These are phyloP conservation scores for Entomortierella chlamydospora DNA, from an alignment of 192 early-diverging fungal species.

Conservation along the genomic window DNA sequence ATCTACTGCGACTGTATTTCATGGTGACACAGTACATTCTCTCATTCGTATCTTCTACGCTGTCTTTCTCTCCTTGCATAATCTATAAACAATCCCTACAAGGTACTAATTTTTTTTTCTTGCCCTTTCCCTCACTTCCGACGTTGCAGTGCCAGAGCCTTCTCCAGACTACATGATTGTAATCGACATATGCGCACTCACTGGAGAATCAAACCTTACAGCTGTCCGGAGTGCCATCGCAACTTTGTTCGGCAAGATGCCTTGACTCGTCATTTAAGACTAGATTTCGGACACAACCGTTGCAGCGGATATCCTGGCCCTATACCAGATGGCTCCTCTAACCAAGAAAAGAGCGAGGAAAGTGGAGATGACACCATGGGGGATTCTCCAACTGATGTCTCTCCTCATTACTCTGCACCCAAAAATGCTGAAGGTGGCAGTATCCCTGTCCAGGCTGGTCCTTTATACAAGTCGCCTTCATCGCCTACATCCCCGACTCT, in stretches of 20 bases:
- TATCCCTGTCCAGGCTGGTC: conserved; percentile 6
- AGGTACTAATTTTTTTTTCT: too few relatives aligned
- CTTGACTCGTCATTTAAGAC: conserved; percentile 41
- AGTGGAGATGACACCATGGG: conserved; percentile 13
- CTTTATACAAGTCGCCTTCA: conserved; percentile 4
- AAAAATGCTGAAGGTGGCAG: not conserved
- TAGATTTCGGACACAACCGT: conserved; percentile 52
- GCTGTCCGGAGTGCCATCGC: conserved; percentile 78
- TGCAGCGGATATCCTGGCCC: conserved; percentile 51
- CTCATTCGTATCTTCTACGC: too few relatives aligned
- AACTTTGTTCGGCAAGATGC: conserved; percentile 65
- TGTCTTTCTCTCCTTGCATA: too few relatives aligned
- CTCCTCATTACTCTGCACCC: not conserved
- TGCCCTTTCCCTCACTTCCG: too few relatives aligned
- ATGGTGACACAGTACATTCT: too few relatives aligned
- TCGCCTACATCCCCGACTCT: conserved; percentile 14
- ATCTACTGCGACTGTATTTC: too few relatives aligned
- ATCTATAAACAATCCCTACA: too few relatives aligned
- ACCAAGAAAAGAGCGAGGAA: conserved; percentile 30
- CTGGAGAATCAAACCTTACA: conserved; percentile 81
- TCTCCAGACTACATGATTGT: conserved; percentile 80
- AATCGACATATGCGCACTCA: conserved; percentile 84
- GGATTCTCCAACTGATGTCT: conserved; percentile 9
- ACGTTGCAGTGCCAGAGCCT: conserved; percentile 48
- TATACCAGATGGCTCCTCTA: conserved; percentile 14